These are phyloP conservation scores for Phaffomyces thermotolerans DNA, from an alignment of 805 yeast genomes.

Conservation along the genomic window DNA sequence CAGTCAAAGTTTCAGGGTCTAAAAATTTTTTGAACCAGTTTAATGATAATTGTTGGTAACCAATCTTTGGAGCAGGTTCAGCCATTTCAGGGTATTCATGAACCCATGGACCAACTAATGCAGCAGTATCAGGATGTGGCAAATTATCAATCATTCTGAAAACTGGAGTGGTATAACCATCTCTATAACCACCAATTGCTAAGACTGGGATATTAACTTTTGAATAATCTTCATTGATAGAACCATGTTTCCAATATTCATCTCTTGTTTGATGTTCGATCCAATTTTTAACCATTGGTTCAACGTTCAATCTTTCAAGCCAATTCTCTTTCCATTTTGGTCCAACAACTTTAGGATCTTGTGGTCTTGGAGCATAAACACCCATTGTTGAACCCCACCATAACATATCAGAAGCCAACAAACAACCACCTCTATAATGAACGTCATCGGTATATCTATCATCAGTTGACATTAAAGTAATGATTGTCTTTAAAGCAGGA, in stretches of 20 bases:
- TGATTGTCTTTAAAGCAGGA: constrained; percentile 37
- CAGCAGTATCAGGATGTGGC: constrained; percentile 28
- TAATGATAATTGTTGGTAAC: constrained; percentile 35
- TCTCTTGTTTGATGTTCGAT: constrained; percentile 37
- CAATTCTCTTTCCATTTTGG: constrained; percentile 34
- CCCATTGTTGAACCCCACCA: constrained; percentile 47
- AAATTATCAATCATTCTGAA: constrained; percentile 36
- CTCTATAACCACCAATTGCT: constrained; percentile 42
- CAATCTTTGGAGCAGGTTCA: constrained; percentile 37
- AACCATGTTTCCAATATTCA: constrained; percentile 42
- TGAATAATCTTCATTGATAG: constrained; percentile 34
- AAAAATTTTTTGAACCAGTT: constrained; percentile 36
- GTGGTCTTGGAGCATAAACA: constrained; percentile 38
- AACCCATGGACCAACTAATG: constrained; percentile 42
- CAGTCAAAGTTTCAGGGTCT: constrained; percentile 21
- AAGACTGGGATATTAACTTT: constrained; percentile 37
- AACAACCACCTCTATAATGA: constrained; percentile 41
- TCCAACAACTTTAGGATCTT: constrained; percentile 36
- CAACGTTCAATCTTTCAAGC: constrained; percentile 30
- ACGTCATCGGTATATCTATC: constrained; percentile 42
- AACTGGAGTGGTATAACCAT: constrained; percentile 39
- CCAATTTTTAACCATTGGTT: constrained; percentile 38
- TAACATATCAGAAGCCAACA: constrained; percentile 38
- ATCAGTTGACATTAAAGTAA: constrained; percentile 40
- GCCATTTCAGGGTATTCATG: constrained; percentile 44